Conservation (phyloP, 129 eudicot genomes). For the Arctium minus region DNA sequence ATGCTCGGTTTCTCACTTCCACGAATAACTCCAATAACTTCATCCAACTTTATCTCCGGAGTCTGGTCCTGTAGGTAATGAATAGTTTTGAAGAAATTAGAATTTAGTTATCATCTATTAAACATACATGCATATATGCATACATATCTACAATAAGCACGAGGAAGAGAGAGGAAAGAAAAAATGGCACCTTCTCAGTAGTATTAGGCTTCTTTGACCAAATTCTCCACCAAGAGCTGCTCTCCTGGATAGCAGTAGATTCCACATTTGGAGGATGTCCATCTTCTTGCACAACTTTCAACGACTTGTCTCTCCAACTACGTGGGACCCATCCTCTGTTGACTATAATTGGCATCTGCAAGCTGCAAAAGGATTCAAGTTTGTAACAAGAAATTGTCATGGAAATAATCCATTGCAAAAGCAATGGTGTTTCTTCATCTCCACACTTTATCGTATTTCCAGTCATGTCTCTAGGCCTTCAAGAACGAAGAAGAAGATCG, state of each 20-base stretch:
- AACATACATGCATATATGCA: not conserved
- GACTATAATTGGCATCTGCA: conserved; percentile 70
- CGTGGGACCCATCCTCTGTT: conserved; percentile 99
- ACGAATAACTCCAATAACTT: conserved; percentile 83
- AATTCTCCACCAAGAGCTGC: conserved; percentile 59
- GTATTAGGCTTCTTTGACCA: conserved; percentile 53
- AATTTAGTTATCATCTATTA: not conserved
- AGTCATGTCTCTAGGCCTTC: too few relatives aligned
- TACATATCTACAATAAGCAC: not conserved
- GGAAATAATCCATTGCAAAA: not conserved
- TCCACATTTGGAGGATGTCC: conserved; percentile 26
- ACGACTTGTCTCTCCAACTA: conserved; percentile 74
- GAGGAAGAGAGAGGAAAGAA: not conserved
- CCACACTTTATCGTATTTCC: too few relatives aligned
- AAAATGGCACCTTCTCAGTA: conserved; percentile 36
- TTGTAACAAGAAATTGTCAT: not conserved
- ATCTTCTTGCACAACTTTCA: conserved; percentile 33
- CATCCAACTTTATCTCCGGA: conserved; percentile 38
- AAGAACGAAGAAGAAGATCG: too few relatives aligned
- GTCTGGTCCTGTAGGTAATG: conserved; percentile 32
- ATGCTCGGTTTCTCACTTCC: conserved; percentile 94
- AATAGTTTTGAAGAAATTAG: not conserved
- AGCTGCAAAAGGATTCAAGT: conserved; percentile 39
- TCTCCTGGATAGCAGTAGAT: conserved; percentile 39
- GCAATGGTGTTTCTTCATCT: too few relatives aligned